Evolutionary conservation across 352 stramenopile species (phyloP), one percentile per base, ranked within the genome.

Genomic region (Albugo candida): DNA sequence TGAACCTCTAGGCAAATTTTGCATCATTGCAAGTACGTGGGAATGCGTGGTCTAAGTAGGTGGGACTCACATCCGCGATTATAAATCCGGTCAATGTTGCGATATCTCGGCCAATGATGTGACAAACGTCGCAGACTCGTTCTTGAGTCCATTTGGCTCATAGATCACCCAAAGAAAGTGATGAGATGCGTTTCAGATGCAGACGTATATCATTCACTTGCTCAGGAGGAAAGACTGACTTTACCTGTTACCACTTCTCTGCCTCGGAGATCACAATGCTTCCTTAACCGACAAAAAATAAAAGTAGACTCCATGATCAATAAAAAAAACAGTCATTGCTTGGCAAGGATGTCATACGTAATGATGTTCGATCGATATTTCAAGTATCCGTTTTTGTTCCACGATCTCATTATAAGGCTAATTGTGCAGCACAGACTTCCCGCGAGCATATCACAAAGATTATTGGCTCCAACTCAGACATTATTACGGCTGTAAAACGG

Each of bases 401-500:
- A 73, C 41, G 87, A 97, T 54, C 82, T 84, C 74, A 72, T 45
- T 75, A 92, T 60, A 57, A 53, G n/a, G 68, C 67, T 44, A 70
- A 68, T 16, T 48, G 4, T 18, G 94, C 86, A 14, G 74, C 75
- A 51, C 73, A 81, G 63, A 92, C 96, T 63, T 94, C 79, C 19
- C 87, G 92, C 31, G 89, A 95, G 48, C 91, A 97, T 65, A 77
- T 97, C 14, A 77, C 97, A 13, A 87, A 97, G 51, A 79, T 96
- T 8, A 81, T 71, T 1, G 52, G 72, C 10, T 92, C 81, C 43
- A 78, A 87, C 55, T 65, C 97, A 57, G 80, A 97, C 24, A 96
- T 88, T 36, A 95, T 97, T 55, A 85, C 89, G 13, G 92, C 92
- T 17, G 92, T 92, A 50, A 98, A 98, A 67, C 97, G 92, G 92